phyloP scores from a whole-genome alignment of 2,329 filamentous ascomycete genomes.

The Aspergillus sp. region DNA sequence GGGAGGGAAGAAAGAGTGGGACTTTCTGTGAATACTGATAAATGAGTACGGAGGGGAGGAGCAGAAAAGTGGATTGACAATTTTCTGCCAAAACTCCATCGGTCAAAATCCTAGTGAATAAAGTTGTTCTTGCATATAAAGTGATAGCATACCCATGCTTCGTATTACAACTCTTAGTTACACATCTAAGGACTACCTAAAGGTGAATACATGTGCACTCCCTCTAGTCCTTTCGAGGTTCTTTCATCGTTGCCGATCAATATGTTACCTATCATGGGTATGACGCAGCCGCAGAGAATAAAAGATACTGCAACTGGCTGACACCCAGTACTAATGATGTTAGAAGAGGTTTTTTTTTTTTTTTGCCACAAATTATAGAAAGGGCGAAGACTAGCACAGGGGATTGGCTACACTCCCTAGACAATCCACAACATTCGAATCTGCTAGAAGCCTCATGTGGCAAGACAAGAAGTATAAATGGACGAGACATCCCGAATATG shows the following conservation, averaged over 20 bases:
- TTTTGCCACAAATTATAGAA: no score
- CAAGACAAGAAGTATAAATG: background rate
- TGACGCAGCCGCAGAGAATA: background rate
- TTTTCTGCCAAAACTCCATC: no score
- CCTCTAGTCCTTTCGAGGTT: background rate
- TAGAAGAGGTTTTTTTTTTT: no score
- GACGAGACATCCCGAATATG: background rate
- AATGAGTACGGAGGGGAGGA: no score
- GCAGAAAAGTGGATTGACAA: no score
- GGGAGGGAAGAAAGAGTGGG: no score
- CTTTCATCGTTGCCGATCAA: background rate
- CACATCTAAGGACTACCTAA: background rate
- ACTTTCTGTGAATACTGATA: no score
- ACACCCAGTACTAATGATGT: background rate
- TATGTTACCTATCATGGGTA: background rate
- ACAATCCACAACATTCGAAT: background rate
- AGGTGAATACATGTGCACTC: background rate
- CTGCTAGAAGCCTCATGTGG: background rate
- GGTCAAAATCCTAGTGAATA: background rate
- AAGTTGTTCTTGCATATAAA: background rate
- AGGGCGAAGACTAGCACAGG: no score
- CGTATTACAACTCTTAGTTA: background rate
- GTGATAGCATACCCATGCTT: background rate
- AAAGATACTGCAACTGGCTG: background rate
- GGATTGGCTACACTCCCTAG: no score